These are phyloP conservation scores for Ogataea nitratoaversa DNA, from an alignment of 805 yeast species.

Conservation along the genomic window DNA sequence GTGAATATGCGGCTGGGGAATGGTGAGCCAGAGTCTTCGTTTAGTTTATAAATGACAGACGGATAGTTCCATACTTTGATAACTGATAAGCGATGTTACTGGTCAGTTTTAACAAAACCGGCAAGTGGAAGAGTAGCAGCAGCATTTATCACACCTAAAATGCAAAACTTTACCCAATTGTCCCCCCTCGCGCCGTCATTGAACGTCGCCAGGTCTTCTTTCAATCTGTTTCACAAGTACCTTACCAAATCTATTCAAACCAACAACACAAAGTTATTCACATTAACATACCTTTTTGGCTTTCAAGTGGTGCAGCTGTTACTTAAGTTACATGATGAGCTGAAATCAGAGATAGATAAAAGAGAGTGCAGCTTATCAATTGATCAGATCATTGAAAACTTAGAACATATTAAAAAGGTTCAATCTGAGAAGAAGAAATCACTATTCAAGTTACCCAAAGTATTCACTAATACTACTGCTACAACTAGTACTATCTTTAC, in stretches of 20 bases:
- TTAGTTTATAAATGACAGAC: no score
- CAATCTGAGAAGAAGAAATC: constrained; percentile 3
- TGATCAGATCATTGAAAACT: constrained; percentile 3
- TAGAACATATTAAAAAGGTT: constrained; percentile 10
- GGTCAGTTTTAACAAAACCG: no score
- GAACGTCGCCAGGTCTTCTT: constrained; percentile 6
- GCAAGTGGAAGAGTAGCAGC: not conserved
- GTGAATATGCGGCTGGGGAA: no score
- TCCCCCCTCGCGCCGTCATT: not conserved
- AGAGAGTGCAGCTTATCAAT: constrained; percentile 1
- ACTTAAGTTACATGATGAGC: constrained; percentile 6
- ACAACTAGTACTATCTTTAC: constrained; percentile 1
- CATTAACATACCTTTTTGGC: constrained; percentile 16
- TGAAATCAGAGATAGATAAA: constrained; percentile 1
- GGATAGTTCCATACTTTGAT: no score
- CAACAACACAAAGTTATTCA: constrained; percentile 5
- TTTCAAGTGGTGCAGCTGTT: constrained; percentile 10
- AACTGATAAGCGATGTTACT: no score
- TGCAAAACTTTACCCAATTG: not conserved
- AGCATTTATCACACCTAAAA: no score
- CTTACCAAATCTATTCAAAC: constrained; percentile 5
- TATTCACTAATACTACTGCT: not conserved
- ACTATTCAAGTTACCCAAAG: constrained; percentile 4
- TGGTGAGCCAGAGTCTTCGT: no score
- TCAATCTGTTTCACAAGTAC: constrained; percentile 9